Percentiles rank a stretch among this genome's conserved stretches.
These are phyloP conservation scores for Moesziomyces aphidis DNA, from an alignment of 1,284 basidiomycete species.

Conservation along the genomic window DNA sequence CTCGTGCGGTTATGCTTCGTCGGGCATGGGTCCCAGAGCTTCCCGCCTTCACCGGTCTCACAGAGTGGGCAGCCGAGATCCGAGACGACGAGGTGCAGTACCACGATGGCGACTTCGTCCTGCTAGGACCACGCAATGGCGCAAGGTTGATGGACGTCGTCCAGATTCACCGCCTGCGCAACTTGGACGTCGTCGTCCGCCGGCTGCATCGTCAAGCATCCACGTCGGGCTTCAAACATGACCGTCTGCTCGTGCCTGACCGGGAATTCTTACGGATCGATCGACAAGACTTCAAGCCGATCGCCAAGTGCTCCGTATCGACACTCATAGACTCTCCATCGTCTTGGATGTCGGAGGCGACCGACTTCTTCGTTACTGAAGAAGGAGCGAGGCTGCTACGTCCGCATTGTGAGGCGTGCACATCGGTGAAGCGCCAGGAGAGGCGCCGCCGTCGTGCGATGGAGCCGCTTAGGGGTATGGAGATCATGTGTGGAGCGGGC, in stretches of 20 bases:
- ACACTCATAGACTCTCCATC: not conserved
- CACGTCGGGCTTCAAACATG: slow-evolving; percentile 18
- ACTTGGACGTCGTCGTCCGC: slow-evolving; percentile 3
- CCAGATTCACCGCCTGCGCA: slow-evolving; percentile 19
- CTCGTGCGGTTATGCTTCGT: slow-evolving; percentile 3
- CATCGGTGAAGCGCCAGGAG: not conserved
- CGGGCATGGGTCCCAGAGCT: slow-evolving; percentile 12
- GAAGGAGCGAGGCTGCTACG: slow-evolving; percentile 3
- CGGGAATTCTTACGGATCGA: not conserved
- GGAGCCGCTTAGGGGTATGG: slow-evolving; percentile 9
- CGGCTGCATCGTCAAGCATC: slow-evolving; percentile 8
- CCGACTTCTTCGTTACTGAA: slow-evolving; percentile 14
- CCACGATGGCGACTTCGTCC: slow-evolving; percentile 45
- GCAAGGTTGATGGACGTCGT: slow-evolving; percentile 12
- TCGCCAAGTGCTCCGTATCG: slow-evolving; percentile 17
- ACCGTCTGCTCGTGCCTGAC: slow-evolving; percentile 17
- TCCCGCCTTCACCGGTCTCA: slow-evolving; percentile 12
- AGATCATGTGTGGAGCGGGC: slow-evolving; percentile 42
- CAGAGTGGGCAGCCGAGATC: slow-evolving; percentile 6
- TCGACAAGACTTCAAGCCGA: not conserved
- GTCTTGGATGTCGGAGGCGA: slow-evolving; percentile 4
- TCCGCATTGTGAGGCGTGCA: slow-evolving; percentile 7
- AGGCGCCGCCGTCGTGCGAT: not conserved
- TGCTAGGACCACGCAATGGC: slow-evolving; percentile 1
- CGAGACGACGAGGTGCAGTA: not conserved